These are phyloP conservation scores for Acer saccharum DNA, from an alignment of 345 rosid species.

Conservation along the genomic window DNA sequence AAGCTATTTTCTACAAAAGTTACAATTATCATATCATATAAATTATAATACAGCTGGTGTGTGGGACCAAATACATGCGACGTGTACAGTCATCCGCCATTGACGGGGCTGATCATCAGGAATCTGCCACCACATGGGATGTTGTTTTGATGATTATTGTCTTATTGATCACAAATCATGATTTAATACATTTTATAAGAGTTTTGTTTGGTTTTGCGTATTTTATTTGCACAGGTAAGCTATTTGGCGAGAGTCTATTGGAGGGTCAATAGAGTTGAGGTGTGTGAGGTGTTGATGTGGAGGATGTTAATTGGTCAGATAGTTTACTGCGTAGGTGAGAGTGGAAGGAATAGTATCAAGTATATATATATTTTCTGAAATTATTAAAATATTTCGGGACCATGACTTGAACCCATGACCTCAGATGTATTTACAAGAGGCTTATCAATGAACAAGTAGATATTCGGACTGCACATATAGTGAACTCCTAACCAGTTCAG, in stretches of 20 bases:
- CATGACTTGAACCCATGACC: no score
- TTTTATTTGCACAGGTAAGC: neutral
- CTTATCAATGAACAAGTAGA: no score
- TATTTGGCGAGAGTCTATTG: neutral
- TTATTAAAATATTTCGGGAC: no score
- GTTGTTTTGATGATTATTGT: neutral
- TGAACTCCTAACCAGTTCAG: no score
- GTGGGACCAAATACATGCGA: slow-evolving; percentile 21
- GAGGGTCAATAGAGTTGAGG: neutral
- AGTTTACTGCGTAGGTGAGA: neutral
- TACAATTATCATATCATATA: neutral
- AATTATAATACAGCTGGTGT: neutral
- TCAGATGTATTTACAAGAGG: no score
- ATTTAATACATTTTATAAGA: no score
- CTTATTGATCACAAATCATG: neutral
- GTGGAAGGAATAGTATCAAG: no score
- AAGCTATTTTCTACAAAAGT: neutral
- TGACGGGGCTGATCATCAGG: slow-evolving; percentile 22
- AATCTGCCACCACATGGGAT: slow-evolving; percentile 31
- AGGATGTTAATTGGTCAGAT: neutral
- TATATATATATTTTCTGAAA: no score
- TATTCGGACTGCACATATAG: no score
- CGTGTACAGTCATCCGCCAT: slow-evolving; percentile 13
- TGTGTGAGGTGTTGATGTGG: neutral
- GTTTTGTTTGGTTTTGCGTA: neutral